Base-by-base conservation (phyloP, 1,284 basidiomycete species). In the Trichosporon asahii region DNA sequence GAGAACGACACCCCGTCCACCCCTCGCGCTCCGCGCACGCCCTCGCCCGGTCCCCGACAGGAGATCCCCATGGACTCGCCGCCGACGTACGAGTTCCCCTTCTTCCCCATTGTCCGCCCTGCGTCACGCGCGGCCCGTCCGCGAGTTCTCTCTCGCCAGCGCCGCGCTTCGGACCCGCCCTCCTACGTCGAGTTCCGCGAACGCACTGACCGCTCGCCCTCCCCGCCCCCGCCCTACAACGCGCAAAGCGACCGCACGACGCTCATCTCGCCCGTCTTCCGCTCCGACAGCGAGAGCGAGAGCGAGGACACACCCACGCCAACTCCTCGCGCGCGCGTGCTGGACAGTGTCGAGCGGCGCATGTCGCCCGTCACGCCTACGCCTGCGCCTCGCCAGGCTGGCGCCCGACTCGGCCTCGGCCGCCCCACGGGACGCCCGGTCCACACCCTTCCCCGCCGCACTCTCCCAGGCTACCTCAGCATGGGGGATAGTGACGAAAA, bases 211-310 rank as follows among this genome's bases (percentile, higher is more conserved):
- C 65, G 71, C 55, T 73, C 73, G 8, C 78, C 79, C 5, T 71
- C 76, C 4, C 79, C 79, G 8, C 79, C 79, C 4, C 79, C 79
- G n/a, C 79, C 79, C n/a, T 80, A 78, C 70, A 80, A 80, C 35
- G 79, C 79, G n/a, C 66, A 68, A 25, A 76, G 76, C 8, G 79
- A 80, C 67, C 61, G 76, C 29, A 68, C 73, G 60, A 74, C 71
- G 23, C 31, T 80, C 11, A 69, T 80, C 21, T 68, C 73, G 0
- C 72, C 78, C 0, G 66, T 76, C n/a, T 77, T 78, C 67, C 64
- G 25, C 11, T 65, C 61, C 49, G 70, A 68, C n/a, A n/a, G 44
- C 21, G 64, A 65, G 64, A 25, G 29, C 25, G 46, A 21, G 3
- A 27, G 14, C 37, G 40, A n/a, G 40, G 18, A n/a, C 40, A 49